phyloP scores from a whole-genome alignment of 2,329 filamentous ascomycete species.

The Magnaporthiopsis incrustans region DNA sequence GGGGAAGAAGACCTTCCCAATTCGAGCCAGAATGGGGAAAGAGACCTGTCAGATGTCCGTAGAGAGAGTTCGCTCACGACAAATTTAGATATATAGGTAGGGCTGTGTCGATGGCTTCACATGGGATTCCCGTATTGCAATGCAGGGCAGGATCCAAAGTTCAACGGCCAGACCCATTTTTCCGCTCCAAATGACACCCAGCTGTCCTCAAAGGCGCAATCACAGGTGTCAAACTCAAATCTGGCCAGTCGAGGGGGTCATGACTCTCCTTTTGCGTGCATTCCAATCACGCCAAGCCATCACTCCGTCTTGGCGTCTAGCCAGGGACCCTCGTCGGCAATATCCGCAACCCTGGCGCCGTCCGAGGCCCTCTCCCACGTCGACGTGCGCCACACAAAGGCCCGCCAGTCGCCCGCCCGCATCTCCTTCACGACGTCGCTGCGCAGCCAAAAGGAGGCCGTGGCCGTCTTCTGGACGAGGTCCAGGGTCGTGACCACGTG shows the following conservation, averaged over 20 bases:
- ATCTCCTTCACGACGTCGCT: conserved; percentile 10
- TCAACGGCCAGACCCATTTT: too few species aligned
- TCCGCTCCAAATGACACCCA: too few species aligned
- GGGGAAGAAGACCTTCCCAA: too few species aligned
- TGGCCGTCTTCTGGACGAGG: conserved; percentile 9
- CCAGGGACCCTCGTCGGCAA: not conserved
- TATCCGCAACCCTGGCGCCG: not conserved
- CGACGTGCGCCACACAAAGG: conserved; percentile 9
- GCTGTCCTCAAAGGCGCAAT: too few species aligned
- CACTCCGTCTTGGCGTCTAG: not conserved
- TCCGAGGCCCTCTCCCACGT: conserved; percentile 7
- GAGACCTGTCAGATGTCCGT: not conserved
- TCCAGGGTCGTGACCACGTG: conserved; percentile 11
- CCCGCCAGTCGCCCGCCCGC: conserved; percentile 7
- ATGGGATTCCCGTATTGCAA: too few species aligned
- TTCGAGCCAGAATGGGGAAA: not conserved
- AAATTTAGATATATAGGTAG: too few species aligned
- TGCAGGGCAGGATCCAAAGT: too few species aligned
- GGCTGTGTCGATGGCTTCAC: too few species aligned
- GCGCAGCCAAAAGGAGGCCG: conserved; percentile 12
- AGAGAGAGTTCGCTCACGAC: too few species aligned
- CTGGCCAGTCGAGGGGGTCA: too few species aligned
- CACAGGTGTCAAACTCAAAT: too few species aligned
- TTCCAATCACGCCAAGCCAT: not conserved
- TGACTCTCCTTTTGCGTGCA: too few species aligned